Evolutionary conservation across 2,329 filamentous ascomycete species (phyloP), one percentile per base, ranked within the genome.

Genomic region (Arachnopeziza araneosa): DNA sequence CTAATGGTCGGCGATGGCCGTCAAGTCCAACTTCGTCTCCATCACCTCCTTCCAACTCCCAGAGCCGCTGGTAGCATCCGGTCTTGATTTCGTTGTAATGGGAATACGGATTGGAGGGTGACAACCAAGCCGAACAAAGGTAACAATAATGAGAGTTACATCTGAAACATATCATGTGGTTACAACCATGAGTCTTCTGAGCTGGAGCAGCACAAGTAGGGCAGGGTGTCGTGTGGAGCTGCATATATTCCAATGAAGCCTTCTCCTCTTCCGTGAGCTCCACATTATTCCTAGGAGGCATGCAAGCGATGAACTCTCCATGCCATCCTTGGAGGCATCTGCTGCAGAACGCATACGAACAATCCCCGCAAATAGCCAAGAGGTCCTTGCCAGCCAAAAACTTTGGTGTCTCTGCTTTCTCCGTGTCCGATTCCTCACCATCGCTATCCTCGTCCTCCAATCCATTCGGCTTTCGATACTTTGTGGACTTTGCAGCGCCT

Each of bases 131-230:
- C 0, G 89, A 88, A 71, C 95, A 98, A 1, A 98, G 82, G 68
- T 98, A 98, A 77, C 95, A 99, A 73, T 97, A 98, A 74, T 98
- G 93, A 1, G 91, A 89, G 56, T 88, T 81, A 78, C 95, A 99
- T 64, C 90, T 87, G 73, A 88, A 91, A 75, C 93, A 97, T 55
- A 88, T 90, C 92, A 98, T 98, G 75, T 97, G 93, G 74, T 97
- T 97, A 79, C 95, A 99, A 49, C 95, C 95, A 70, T 90, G 86
- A 1, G 89, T 91, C 79, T 99, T 99, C 72, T 96, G 91, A 23
- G 88, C 88, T 0, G 91, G 91, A 0, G 89, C 87, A 30, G 81
- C 85, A 76, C 95, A 99, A 3, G 91, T 93, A 12, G 95, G 93
- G 71, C 95, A 99, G 1, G 89, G 86, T 12, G 91, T 91, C 0